Evolutionary conservation across 2,329 filamentous ascomycete species (phyloP).

Genomic region (Didymosphaeria variabile): DNA sequence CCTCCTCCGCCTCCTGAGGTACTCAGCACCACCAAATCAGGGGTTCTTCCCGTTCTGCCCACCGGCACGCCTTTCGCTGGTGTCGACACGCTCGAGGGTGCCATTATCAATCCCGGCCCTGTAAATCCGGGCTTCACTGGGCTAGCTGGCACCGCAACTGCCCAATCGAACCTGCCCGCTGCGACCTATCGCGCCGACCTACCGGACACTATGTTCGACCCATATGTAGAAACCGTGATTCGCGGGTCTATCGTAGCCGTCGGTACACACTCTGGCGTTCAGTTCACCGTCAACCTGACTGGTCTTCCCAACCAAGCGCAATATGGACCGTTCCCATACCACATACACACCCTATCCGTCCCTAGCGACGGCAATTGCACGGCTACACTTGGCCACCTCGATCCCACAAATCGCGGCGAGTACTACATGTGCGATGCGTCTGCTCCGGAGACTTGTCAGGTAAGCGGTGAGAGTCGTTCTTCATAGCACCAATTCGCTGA

Average conservation of each 20-base stretch:
- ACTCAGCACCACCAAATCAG: constrained; percentile 32
- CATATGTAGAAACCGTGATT: constrained; percentile 29
- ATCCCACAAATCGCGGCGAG: constrained; percentile 49
- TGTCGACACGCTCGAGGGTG: constrained; percentile 37
- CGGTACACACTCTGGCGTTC: constrained; percentile 43
- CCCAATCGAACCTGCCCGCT: constrained; percentile 29
- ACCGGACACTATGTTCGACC: constrained; percentile 33
- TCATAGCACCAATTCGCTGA: too few species aligned
- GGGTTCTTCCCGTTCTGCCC: constrained; percentile 32
- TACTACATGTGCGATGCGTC: constrained; percentile 43
- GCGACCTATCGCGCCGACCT: constrained; percentile 36
- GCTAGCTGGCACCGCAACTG: constrained; percentile 31
- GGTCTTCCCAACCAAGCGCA: constrained; percentile 44
- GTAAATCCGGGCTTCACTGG: constrained; percentile 33
- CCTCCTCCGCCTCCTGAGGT: constrained; percentile 26
- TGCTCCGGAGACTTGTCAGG: constrained; percentile 48
- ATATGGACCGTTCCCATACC: constrained; percentile 42
- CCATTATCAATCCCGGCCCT: constrained; percentile 34
- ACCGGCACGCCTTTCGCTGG: constrained; percentile 29
- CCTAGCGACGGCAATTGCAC: constrained; percentile 51
- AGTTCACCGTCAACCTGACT: constrained; percentile 50
- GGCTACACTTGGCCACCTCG: constrained; percentile 47
- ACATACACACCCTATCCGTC: constrained; percentile 52
- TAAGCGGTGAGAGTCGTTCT: constrained; percentile 40
- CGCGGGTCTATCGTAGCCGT: constrained; percentile 44